Conservation (phyloP, 352 stramenopile species). For the Saprolegnia parasitica region DNA sequence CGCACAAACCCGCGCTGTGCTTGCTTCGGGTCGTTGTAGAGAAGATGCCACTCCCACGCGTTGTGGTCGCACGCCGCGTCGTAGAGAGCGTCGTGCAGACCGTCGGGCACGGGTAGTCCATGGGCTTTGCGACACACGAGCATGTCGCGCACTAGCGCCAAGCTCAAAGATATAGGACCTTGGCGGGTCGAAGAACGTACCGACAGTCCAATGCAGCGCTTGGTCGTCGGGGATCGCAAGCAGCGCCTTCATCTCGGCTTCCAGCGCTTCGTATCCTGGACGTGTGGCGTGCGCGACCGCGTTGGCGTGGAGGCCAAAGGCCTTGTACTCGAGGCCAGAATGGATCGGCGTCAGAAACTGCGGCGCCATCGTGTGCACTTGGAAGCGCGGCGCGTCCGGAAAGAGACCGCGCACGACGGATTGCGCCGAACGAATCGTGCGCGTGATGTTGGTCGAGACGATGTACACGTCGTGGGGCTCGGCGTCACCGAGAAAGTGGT, state of each 20-base stretch:
- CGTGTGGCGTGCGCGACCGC: conserved; percentile 54
- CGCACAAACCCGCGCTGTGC: conserved; percentile 54
- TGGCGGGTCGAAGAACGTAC: background rate
- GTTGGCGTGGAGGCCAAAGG: conserved; percentile 61
- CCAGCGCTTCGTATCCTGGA: conserved; percentile 38
- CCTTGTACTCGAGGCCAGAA: conserved; percentile 43
- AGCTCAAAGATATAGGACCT: too few relatives aligned
- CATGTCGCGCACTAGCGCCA: conserved; percentile 76
- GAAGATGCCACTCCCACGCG: conserved; percentile 66
- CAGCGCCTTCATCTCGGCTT: conserved; percentile 38
- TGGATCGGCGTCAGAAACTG: conserved; percentile 34
- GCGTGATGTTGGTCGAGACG: conserved; percentile 70
- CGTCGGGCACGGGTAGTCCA: conserved; percentile 48
- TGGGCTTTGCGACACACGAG: conserved; percentile 62
- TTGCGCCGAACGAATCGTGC: conserved; percentile 68
- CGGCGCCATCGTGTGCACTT: conserved; percentile 19
- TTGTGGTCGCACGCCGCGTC: conserved; percentile 56
- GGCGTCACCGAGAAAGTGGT: conserved; percentile 34
- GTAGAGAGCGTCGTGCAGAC: conserved; percentile 55
- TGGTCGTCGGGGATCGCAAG: conserved; percentile 39
- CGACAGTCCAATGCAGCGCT: conserved; percentile 55
- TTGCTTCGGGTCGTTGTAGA: conserved; percentile 66
- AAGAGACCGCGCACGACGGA: conserved; percentile 65
- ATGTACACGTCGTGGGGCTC: conserved; percentile 54
- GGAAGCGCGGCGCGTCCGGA: conserved; percentile 39